These are phyloP conservation scores for Eutrema yunnanense DNA, from an alignment of 345 rosid genomes.

Conservation along the genomic window DNA sequence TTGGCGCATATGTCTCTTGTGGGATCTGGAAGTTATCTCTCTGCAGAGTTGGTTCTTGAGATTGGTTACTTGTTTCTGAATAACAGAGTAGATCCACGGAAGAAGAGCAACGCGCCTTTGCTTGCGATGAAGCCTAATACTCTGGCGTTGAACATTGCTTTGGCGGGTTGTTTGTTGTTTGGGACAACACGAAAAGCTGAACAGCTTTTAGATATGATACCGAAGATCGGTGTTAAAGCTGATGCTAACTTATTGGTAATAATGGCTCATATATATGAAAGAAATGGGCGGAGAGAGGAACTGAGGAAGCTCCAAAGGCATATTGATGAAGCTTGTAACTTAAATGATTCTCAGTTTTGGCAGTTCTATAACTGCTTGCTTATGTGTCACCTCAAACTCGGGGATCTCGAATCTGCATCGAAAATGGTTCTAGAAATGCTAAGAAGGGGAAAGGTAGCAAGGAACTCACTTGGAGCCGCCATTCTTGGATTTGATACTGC, in stretches of 20 bases:
- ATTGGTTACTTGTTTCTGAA: conserved; percentile 75
- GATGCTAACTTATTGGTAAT: conserved; percentile 55
- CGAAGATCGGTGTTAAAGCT: conserved; percentile 52
- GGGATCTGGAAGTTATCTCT: conserved; percentile 72
- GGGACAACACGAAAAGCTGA: conserved; percentile 89
- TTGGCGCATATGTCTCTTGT: conserved; percentile 68
- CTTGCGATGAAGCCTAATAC: conserved; percentile 90
- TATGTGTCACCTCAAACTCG: conserved; percentile 72
- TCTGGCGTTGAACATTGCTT: conserved; percentile 57
- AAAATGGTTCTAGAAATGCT: conserved; percentile 89
- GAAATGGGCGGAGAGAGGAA: conserved; percentile 84
- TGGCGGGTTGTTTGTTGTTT: conserved; percentile 75
- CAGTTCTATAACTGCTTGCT: conserved; percentile 78
- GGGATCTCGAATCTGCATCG: conserved; percentile 78
- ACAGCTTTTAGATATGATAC: conserved; percentile 77
- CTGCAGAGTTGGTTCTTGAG: conserved; percentile 84
- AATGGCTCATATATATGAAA: conserved; percentile 80
- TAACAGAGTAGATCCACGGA: conserved; percentile 75
- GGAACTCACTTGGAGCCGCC: conserved; percentile 67
- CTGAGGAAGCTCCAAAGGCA: conserved; percentile 78
- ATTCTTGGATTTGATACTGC: conserved; percentile 23
- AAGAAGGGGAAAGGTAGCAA: conserved; percentile 66
- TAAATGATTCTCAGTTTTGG: conserved; percentile 61
- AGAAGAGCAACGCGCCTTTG: conserved; percentile 69
- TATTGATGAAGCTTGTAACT: conserved; percentile 65